These are phyloP conservation scores for Plasmodium ovale DNA, from an alignment of 169 alveolate genomes.

Conservation along the genomic window DNA sequence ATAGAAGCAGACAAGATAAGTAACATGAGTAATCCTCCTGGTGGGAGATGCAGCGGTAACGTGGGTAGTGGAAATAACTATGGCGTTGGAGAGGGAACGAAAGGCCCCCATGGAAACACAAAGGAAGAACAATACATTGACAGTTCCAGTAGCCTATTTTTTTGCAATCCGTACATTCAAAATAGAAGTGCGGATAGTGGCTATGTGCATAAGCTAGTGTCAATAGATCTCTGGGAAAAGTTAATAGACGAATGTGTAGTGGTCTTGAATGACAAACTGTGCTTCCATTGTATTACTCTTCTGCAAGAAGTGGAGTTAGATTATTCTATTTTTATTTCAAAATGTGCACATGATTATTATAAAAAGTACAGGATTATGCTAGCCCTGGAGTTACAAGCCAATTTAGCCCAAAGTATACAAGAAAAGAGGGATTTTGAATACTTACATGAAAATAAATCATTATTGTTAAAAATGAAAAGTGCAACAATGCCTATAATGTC, in stretches of 20 bases:
- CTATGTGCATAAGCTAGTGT: slow-evolving; percentile 64
- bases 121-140: slow-evolving; percentile 34
- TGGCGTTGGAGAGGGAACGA: background rate
- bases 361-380: slow-evolving; percentile 73
- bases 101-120: background rate
- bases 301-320: slow-evolving; percentile 66
- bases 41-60: background rate
- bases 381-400: slow-evolving; percentile 75
- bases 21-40: background rate
- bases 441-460: slow-evolving; percentile 72
- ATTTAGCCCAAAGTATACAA: slow-evolving; percentile 73
- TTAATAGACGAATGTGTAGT: slow-evolving; percentile 73
- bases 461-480: slow-evolving; percentile 69
- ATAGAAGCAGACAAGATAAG: slow-evolving; percentile 49
- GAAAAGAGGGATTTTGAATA: slow-evolving; percentile 70
- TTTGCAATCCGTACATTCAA: slow-evolving; percentile 57
- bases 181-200: slow-evolving; percentile 35
- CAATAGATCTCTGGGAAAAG: slow-evolving; percentile 76
- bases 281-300: slow-evolving; percentile 52
- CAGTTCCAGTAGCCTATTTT: slow-evolving; percentile 32
- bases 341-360: slow-evolving; percentile 76
- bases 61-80: background rate
- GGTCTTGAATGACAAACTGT: slow-evolving; percentile 44
- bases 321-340: slow-evolving; percentile 72
- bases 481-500: slow-evolving; percentile 70